Evolutionary conservation across 2,329 filamentous ascomycete genomes (phyloP), one percentile per base, ranked within the genome.

Genomic region (Fusarium citri): DNA sequence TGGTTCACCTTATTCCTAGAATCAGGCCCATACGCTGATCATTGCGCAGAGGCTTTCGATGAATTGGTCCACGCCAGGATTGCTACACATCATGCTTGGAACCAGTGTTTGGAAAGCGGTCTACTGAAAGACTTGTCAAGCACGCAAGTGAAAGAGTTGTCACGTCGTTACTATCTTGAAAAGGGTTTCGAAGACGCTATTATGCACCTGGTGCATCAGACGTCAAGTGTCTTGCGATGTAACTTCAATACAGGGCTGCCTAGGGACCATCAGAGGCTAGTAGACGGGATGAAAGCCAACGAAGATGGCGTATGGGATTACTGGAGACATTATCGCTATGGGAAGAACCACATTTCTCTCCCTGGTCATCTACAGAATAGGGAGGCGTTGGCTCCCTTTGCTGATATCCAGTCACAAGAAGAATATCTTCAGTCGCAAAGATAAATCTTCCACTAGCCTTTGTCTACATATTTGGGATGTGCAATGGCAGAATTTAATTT

Each of bases 1-100:
- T 42, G 37, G 2, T 70, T 60, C 23, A 31, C 15, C 2, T 26
- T 70, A 1, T 12, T 70, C 5, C 10, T 67, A 1, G 66, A 70
- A 1, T 51, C 43, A 1, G 62, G 45, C 0, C n/a, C 41, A 7
- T 9, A 51, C 1, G 18, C 30, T 2, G 49, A 63, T 0, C 31
- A 26, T 1, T 55, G 46, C 23, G 3, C 46, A 6, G 49, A 69
- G 0, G 1, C 48, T 14, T 66, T 65, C 18, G 22, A 66, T 2
- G 9, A 6, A 0, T 0, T 6, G 2, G 25, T 65, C 3, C 63
- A 66, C 1, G 0, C 2, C 9, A 14, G 16, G 1, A 48, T 66
- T 14, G 40, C 60, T 2, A 22, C 2, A 37, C 22, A 18, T 4
- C n/a, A 46, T 3, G 50, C 49, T 5, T 56, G 16, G 28, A 23